Percentiles rank a stretch among this genome's conserved stretches.
phyloP scores from a whole-genome alignment of 306 rosid genomes.

The Glycine soja region DNA sequence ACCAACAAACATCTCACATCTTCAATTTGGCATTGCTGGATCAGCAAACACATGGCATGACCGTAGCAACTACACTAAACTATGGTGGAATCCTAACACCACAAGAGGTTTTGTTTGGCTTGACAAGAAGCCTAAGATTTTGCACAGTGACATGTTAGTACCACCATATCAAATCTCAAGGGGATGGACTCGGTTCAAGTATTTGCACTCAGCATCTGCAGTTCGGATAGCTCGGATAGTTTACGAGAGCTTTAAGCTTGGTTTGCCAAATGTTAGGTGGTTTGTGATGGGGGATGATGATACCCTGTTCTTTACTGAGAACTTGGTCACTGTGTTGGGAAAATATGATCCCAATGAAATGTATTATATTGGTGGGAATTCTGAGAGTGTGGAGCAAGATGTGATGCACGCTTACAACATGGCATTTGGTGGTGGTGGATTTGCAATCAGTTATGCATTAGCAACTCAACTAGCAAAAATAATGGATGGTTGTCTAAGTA shows the following conservation, averaged over 20 bases:
- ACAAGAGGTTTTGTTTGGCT: slow-evolving; percentile 86
- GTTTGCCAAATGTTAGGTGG: slow-evolving; percentile 83
- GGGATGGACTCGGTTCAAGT: slow-evolving; percentile 62
- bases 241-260: slow-evolving; percentile 69
- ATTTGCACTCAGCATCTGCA: slow-evolving; percentile 68
- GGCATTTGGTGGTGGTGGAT: slow-evolving; percentile 99
- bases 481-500: slow-evolving; percentile 80
- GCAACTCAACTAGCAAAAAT: slow-evolving; percentile 68
- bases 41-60: slow-evolving; percentile 66
- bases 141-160: neutral
- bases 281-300: slow-evolving; percentile 99
- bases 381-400: slow-evolving; percentile 96
- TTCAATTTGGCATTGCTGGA: slow-evolving; percentile 84
- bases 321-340: slow-evolving; percentile 75
- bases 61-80: slow-evolving; percentile 64
- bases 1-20: slow-evolving; percentile 81
- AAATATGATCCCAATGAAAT: slow-evolving; percentile 71
- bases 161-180: slow-evolving; percentile 76
- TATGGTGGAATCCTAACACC: slow-evolving; percentile 76
- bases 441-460: slow-evolving; percentile 79
- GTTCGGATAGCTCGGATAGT: slow-evolving; percentile 87
- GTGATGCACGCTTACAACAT: slow-evolving; percentile 76
- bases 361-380: slow-evolving; percentile 86
- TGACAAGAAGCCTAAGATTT: slow-evolving; percentile 53
- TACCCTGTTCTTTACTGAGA: slow-evolving; percentile 77